Percentiles rank a stretch among this genome's conserved stretches.
Evolutionary conservation across 345 rosid genomes (phyloP).

Genomic region (Durio zibethinus): DNA sequence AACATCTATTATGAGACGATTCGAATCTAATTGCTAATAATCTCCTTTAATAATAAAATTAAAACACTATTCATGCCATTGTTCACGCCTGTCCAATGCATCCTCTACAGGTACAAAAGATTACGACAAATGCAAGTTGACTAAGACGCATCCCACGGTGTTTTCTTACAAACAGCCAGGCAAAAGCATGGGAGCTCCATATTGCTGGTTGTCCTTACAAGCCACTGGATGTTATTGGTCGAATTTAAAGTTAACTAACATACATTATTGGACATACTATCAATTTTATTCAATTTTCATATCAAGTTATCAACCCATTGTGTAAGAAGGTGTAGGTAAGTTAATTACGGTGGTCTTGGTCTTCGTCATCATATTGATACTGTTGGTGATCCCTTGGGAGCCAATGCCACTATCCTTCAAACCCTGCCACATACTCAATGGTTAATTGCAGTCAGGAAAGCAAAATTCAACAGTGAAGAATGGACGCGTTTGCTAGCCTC

Average conservation of each 20-base stretch:
- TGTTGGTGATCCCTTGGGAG: conserved; percentile 93
- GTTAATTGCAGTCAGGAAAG: neutral
- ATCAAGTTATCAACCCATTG: conserved; percentile 63
- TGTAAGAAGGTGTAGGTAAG: conserved; percentile 79
- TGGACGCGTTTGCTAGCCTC: neutral
- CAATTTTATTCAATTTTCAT: neutral
- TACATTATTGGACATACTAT: neutral
- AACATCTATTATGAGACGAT: too few species aligned
- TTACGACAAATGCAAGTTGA: neutral
- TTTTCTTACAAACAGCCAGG: neutral
- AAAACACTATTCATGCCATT: too few species aligned
- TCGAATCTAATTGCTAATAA: too few species aligned
- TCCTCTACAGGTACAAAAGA: neutral
- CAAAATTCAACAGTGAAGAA: neutral
- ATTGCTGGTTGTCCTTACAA: neutral
- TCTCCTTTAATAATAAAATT: too few species aligned
- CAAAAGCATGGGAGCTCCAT: neutral
- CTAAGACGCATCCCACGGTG: neutral
- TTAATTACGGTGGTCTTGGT: conserved; percentile 91
- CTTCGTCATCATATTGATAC: conserved; percentile 92
- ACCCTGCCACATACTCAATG: conserved; percentile 48
- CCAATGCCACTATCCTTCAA: conserved; percentile 97
- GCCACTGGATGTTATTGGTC: neutral
- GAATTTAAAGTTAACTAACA: neutral
- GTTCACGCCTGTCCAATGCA: neutral